Conservation (phyloP, 2,329 filamentous ascomycete genomes). For the Sporothrix dimorphospora region DNA sequence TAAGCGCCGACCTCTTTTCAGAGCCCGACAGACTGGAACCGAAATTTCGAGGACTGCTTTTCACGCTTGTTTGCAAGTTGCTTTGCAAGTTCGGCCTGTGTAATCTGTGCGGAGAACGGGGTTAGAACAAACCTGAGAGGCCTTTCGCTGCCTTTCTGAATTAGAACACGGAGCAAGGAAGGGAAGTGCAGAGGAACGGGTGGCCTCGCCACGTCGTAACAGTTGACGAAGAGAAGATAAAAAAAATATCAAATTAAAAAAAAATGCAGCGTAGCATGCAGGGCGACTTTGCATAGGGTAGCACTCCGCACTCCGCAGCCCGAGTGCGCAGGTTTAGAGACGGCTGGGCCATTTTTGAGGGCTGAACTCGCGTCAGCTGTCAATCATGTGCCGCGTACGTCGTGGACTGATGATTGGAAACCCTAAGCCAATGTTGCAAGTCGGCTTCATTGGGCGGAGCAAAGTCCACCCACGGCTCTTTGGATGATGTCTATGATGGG, state of each 20-base stretch:
- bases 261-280: not conserved
- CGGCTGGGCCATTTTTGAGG: slow-evolving; percentile 1
- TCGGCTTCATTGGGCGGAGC: not conserved
- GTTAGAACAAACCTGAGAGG: too few species aligned
- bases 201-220: not conserved
- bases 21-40: slow-evolving; percentile 33
- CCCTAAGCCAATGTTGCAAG: not conserved
- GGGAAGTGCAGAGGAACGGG: not conserved
- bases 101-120: not conserved
- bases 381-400: slow-evolving; percentile 26
- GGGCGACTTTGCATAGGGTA: slow-evolving; percentile 3
- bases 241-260: not conserved
- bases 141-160: not conserved
- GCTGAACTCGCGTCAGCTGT: slow-evolving; percentile 26
- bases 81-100: not conserved
- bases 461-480: not conserved
- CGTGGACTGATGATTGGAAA: not conserved
- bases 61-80: not conserved
- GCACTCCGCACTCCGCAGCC: not conserved
- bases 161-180: not conserved
- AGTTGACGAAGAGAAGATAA: not conserved
- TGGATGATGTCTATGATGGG: not conserved
- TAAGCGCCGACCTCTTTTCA: slow-evolving; percentile 31
- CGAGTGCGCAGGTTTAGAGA: not conserved
- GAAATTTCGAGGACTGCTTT: slow-evolving; percentile 28